Base-by-base conservation (phyloP, 441 rosid species). In the Euphorbia schlechtendalii region DNA sequence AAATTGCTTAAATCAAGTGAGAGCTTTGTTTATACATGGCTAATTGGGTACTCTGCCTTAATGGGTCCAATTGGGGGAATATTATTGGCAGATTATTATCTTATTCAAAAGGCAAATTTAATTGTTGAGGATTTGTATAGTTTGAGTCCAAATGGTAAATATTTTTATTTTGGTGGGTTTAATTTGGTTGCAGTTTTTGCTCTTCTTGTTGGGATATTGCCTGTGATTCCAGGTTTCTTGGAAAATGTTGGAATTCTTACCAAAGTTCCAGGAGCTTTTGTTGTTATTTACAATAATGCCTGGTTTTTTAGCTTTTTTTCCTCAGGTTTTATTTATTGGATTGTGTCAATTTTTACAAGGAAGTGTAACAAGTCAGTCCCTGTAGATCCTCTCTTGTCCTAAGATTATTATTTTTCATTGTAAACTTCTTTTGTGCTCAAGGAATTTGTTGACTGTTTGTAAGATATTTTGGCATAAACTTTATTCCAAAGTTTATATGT, bases 1-100 rank as follows among this genome's bases (percentile, higher is more conserved):
- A 78, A 86, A 64, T 79, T 92, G 48, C 87, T 89, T 10, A 71
- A 82, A 62, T 85, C 98, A 8, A 92, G 98, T 65, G 96, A 92
- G 79, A 92, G 94, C 79, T 92, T 92, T 67, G 96, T 92, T 25
- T 88, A 92, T 65, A 92, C 96, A 0, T 92, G 98, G 98, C 72
- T 89, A 32, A 84, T 92, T n/a, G 96, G 96, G 0, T 89, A 92
- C 77, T 92, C 98, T 0, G 98, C 96, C 0, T 72, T 92, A 36
- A 68, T 92, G 58, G 96, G 98, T 63, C 94, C 98, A 1, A 88
- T 89, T 17, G 92, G 93, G 0, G 96, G 94, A 17, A 78, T 92
- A 57, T 20, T 92, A 17, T 59, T 92, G 8, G 81, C 80, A 2
- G 96, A 92, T 82, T 92, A 92, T 74, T 89, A 87, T 57, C 78